Base-by-base conservation (phyloP, 306 rosid genomes). In the Quercus berberidifolia region DNA sequence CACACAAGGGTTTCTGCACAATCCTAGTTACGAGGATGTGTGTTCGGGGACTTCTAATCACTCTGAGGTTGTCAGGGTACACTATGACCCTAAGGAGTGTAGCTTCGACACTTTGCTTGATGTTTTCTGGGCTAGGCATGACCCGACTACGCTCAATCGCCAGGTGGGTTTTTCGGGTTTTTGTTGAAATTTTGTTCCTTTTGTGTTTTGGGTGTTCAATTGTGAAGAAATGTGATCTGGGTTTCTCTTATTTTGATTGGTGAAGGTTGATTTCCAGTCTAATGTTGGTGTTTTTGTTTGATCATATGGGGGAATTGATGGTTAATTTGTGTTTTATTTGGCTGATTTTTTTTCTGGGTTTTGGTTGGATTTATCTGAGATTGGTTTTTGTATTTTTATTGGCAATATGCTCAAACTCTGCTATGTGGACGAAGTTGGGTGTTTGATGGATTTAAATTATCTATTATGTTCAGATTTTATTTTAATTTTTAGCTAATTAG, bases 81-180 rank as follows among this genome's bases (percentile, higher is more conserved):
- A 92, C 75, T 92, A 92, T 67, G 93, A 94, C 73, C 99, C 92
- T 12, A 87, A 88, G 82, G 84, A 55, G 69, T 85, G 97, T 74
- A 82, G 85, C 82, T 94, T 26, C 28, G 97, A 91, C 62, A 18
- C 62, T 62, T 89, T 94, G 74, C 97, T 94, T 72, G 99, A 94
- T 76, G 70, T 20, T 15, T 92, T 94, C 87, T 94, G 97, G 93
- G 84, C 86, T 67, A 87, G 87, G 60, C 99, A 94, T 71, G 97
- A 94, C 76, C 99, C 99, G 21, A 94, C 99, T 71, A 85, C 97
- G 43, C 87, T 75, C n/a, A 91, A 94, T 85, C 94, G 99, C 11
- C 99, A 94, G 99, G 97, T 91, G 55, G 10, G 83, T 84, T 13
- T 35, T 35, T 8, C 1, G 4, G 51, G 10, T 15, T 77, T 46